phyloP scores from a whole-genome alignment of 75 land plant species.

The Cryptomeria japonica region DNA sequence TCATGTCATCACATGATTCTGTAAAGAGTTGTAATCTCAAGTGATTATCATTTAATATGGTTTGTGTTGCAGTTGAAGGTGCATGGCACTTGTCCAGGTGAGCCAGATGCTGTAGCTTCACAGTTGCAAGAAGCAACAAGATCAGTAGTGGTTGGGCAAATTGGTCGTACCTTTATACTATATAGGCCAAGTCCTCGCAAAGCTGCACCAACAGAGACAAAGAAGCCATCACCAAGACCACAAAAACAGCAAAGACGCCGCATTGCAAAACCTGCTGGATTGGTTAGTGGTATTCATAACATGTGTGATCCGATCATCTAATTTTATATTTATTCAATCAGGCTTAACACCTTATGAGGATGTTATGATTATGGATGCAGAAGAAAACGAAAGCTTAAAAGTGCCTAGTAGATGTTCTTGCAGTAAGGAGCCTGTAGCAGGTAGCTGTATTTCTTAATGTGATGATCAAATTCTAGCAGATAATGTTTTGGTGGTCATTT shows the following conservation, averaged over 20 bases:
- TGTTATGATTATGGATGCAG: constrained; percentile 4
- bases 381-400: not conserved
- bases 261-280: not conserved
- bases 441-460: not conserved
- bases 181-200: constrained; percentile 75
- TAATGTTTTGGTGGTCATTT: not conserved
- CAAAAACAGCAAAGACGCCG: constrained; percentile 12
- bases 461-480: not conserved
- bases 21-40: not conserved
- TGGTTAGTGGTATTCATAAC: not conserved
- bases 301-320: not conserved
- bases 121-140: constrained; percentile 64
- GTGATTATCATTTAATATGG: not conserved
- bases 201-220: constrained; percentile 38
- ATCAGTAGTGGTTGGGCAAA: constrained; percentile 67
- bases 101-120: constrained; percentile 45
- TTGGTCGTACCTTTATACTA: constrained; percentile 69
- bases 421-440: not conserved
- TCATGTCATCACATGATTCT: not conserved
- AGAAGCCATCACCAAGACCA: constrained; percentile 15
- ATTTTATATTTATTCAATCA: not conserved
- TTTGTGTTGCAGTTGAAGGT: constrained; percentile 58
- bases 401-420: not conserved
- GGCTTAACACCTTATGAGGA: not conserved
- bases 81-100: constrained; percentile 65